These are phyloP conservation scores for Gnaphalium uliginosum DNA, from an alignment of 129 eudicot species.

Conservation along the genomic window DNA sequence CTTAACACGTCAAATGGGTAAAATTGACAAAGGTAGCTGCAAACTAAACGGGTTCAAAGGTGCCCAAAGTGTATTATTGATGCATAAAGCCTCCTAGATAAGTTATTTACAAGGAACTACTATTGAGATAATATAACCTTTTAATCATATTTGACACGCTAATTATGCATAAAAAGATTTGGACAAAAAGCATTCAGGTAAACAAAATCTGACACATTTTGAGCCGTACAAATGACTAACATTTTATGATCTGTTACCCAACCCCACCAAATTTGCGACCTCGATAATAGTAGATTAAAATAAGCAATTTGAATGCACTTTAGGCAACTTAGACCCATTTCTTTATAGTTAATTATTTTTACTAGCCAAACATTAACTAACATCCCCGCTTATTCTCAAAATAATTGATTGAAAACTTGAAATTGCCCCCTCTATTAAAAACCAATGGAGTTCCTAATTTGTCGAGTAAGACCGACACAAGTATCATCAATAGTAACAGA, in stretches of 20 bases:
- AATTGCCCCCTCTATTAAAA: neutral
- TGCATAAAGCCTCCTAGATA: too few species aligned
- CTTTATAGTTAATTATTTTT: neutral
- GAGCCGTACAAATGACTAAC: neutral
- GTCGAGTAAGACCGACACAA: neutral
- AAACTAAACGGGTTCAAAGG: neutral
- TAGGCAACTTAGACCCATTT: neutral
- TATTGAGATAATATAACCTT: too few species aligned
- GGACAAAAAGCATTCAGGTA: neutral
- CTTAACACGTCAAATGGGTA: neutral
- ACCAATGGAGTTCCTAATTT: neutral
- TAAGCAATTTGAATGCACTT: neutral
- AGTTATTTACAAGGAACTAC: too few species aligned
- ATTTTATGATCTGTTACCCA: neutral
- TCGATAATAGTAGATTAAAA: neutral
- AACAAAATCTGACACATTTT: too few species aligned
- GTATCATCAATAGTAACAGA: slow-evolving; percentile 3
- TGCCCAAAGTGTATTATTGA: too few species aligned
- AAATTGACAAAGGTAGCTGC: neutral
- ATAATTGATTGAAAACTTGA: neutral
- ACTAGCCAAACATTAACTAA: neutral
- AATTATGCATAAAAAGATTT: neutral
- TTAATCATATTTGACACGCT: slow-evolving; percentile 8
- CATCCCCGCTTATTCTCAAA: neutral
- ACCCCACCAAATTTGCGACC: too few species aligned